Base-by-base conservation (phyloP, 2,329 filamentous ascomycete species). In the Fusarium sp. region DNA sequence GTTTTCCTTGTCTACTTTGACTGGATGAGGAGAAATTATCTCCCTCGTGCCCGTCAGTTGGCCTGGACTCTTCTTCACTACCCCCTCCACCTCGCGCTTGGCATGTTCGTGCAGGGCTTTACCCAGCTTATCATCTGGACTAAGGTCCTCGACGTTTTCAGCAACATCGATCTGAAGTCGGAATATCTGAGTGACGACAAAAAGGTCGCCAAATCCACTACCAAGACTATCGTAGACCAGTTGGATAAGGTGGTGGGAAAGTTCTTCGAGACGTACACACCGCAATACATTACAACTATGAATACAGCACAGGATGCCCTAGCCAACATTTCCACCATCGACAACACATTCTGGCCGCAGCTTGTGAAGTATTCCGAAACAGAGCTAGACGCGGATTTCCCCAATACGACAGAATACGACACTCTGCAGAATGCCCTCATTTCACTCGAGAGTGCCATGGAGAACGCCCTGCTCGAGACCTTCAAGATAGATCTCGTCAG, bases 1-100 rank as follows among this genome's bases (percentile, higher is more conserved):
- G 76, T 84, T 51, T 85, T 83, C 71, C 78, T 84, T 54, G 72
- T 83, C 36, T 84, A 85, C 63, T 85, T 91, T 55, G 83, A 91
- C 69, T 91, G 88, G 86, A 88, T 90, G 77, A 89, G 90, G 73
- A 88, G 88, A 51, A 85, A 88, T 61, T 84, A 89, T 33, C 86
- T 84, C 81, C 76, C 87, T 77, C 61, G 82, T 76, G 80, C 88
- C 45, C 84, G 87, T 6, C 90, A 91, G 68, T 86, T 89, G 51
- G 77, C 88, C 53, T 89, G 87, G 87, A 83, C 85, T 0, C 58
- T 82, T 3, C 75, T 88, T 1, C 89, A 91, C 77, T 87, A 90
- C 62, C 89, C 89, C 1, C 87, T 91, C 70, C 88, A 92, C 68
- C 82, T 91, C 3, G 80, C 86, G 7, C 84, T 92, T 33, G 85